Percentiles rank a stretch among this genome's conserved stretches.
Conservation (phyloP, 768 basidiomycete genomes). For the Nidularia pulvinata region DNA sequence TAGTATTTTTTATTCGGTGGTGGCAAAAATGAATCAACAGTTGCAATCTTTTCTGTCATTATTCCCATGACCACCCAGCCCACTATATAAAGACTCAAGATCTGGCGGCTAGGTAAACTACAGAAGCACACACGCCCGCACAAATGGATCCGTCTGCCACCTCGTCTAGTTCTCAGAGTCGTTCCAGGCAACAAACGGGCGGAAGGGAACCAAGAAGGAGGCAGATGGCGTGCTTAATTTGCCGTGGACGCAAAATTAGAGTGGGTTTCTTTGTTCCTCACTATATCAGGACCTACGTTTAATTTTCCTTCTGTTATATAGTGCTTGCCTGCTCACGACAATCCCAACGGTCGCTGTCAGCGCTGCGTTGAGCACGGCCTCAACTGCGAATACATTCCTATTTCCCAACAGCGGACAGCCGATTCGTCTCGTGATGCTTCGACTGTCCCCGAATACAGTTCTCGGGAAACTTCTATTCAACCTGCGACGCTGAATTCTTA, state of each 20-base stretch:
- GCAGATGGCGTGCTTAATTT: conserved; percentile 52
- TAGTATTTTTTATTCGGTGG: neutral
- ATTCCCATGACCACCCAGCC: neutral
- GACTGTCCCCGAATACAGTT: neutral
- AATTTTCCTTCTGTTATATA: neutral
- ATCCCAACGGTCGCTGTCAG: neutral
- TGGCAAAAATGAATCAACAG: neutral
- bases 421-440: neutral
- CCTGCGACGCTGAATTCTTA: no score
- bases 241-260: conserved; percentile 56
- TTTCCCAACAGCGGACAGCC: neutral
- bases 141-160: neutral
- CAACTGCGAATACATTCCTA: neutral
- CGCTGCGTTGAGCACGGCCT: neutral
- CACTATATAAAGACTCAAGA: neutral
- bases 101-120: neutral
- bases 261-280: conserved; percentile 19
- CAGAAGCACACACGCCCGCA: neutral
- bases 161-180: neutral
- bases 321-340: neutral
- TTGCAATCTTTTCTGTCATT: neutral
- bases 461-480: no score
- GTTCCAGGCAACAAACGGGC: neutral
- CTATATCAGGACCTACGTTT: neutral
- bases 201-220: conserved; percentile 27